phyloP scores from a whole-genome alignment of 805 yeast species.

The Metschnikowia corniflorae region DNA sequence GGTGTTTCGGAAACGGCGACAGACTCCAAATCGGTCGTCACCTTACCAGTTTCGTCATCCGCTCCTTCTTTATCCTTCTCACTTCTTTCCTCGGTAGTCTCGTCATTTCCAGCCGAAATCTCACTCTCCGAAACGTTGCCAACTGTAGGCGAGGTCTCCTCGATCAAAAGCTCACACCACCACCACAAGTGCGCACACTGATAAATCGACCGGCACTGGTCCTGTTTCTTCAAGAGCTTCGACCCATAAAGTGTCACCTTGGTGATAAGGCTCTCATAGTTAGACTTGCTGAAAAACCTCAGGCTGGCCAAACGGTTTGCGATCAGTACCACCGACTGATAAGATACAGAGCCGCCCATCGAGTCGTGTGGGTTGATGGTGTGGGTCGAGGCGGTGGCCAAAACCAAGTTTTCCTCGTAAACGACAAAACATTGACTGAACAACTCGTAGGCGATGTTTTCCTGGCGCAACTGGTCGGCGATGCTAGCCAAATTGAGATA shows the following conservation, averaged over 20 bases:
- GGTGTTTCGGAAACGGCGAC: slow-evolving; percentile 1
- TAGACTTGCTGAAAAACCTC: slow-evolving; percentile 53
- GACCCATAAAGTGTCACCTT: slow-evolving; percentile 86
- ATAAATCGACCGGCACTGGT: slow-evolving; percentile 90
- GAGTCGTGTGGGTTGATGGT: slow-evolving; percentile 34
- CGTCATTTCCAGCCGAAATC: slow-evolving; percentile 43
- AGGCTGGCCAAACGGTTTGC: slow-evolving; percentile 44
- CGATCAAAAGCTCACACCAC: slow-evolving; percentile 60
- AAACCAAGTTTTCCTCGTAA: slow-evolving; percentile 59
- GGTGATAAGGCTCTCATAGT: slow-evolving; percentile 77
- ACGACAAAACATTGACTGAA: slow-evolving; percentile 83
- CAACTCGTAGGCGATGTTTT: slow-evolving; percentile 79
- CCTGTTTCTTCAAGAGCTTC: slow-evolving; percentile 83
- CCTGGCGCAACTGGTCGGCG: slow-evolving; percentile 73
- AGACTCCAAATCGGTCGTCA: slow-evolving; percentile 24
- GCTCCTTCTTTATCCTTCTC: slow-evolving; percentile 20
- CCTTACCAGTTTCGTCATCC: slow-evolving; percentile 19
- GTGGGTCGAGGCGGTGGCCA: slow-evolving; percentile 18
- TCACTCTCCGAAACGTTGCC: slow-evolving; percentile 16
- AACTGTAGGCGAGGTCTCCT: slow-evolving; percentile 26
- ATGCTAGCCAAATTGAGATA: slow-evolving; percentile 66
- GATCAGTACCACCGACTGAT: slow-evolving; percentile 45
- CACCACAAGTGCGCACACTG: slow-evolving; percentile 91
- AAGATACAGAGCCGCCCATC: slow-evolving; percentile 45
- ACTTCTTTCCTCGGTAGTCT: not conserved